Conservation (phyloP, 2,329 filamentous ascomycete species). For the Nemania sp. region DNA sequence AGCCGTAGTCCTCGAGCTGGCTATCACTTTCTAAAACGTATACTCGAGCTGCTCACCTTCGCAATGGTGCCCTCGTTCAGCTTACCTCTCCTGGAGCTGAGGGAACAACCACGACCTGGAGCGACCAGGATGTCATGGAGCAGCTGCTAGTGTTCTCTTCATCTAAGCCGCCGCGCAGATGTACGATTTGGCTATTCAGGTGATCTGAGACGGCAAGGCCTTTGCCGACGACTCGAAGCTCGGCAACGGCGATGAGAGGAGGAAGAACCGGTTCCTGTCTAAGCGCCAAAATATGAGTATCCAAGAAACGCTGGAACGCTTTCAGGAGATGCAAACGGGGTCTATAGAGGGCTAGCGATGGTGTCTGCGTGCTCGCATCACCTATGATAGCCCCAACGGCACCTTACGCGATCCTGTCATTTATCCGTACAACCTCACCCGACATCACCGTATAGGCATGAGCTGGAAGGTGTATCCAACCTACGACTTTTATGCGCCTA, state of each 20-base stretch:
- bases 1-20: no score
- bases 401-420: conserved; percentile 93
- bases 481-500: conserved; percentile 81
- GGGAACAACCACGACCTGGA: no score
- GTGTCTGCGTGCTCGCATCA: conserved; percentile 92
- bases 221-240: conserved; percentile 92
- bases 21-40: no score
- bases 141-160: no score
- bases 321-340: conserved; percentile 89
- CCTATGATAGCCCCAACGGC: conserved; percentile 85
- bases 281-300: conserved; percentile 73
- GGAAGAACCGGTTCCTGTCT: conserved; percentile 80
- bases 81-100: no score
- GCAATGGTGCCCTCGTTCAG: no score
- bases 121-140: no score
- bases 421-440: conserved; percentile 78
- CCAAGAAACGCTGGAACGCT: conserved; percentile 80
- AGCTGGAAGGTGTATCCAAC: conserved; percentile 83
- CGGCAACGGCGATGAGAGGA: conserved; percentile 79
- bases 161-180: no score
- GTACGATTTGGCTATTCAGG: conserved; percentile 78
- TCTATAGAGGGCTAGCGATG: conserved; percentile 74
- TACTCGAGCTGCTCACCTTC: no score
- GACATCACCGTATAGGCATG: conserved; percentile 74
- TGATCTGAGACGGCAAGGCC: conserved; percentile 83